These are phyloP conservation scores for Fistulinella staudtii DNA, from an alignment of 1,284 basidiomycete genomes.

Conservation along the genomic window DNA sequence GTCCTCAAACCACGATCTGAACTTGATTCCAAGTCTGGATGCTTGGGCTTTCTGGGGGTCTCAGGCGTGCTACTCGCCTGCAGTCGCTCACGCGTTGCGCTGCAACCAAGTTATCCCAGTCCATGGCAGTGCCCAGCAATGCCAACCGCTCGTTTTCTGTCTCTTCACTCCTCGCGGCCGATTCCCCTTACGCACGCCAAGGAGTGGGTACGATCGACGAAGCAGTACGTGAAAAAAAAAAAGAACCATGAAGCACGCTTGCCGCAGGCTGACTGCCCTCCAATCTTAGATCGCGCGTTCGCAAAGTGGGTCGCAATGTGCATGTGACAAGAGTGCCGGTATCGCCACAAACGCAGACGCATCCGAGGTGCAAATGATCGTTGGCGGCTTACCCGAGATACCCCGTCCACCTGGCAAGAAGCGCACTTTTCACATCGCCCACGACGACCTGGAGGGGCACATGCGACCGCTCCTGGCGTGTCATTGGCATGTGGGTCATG, in stretches of 20 bases:
- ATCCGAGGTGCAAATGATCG: slow-evolving; percentile 14
- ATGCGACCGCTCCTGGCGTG: slow-evolving; percentile 32
- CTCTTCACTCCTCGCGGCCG: slow-evolving; percentile 6
- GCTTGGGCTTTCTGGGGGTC: slow-evolving; percentile 4
- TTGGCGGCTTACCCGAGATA: slow-evolving; percentile 22
- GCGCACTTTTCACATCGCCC: slow-evolving; percentile 28
- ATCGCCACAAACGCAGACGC: slow-evolving; percentile 12
- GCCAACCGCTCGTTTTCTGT: slow-evolving; percentile 3
- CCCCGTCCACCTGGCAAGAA: slow-evolving; percentile 26
- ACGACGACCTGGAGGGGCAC: slow-evolving; percentile 31
- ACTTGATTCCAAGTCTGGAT: too few species aligned
- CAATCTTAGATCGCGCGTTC: slow-evolving; percentile 18
- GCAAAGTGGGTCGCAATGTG: slow-evolving; percentile 12
- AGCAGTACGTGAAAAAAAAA: slow-evolving; percentile 22
- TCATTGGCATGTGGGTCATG: slow-evolving; percentile 32
- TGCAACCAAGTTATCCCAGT: slow-evolving; percentile 3
- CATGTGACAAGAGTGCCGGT: background rate
- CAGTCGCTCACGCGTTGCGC: background rate
- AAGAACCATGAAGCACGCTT: too few species aligned
- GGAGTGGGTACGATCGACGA: slow-evolving; percentile 18
- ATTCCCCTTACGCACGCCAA: background rate
- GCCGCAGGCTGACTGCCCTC: background rate
- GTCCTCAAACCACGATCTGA: too few species aligned
- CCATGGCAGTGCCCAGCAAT: background rate
- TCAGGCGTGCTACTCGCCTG: background rate